phyloP scores from a whole-genome alignment of 176 grass and related monocot species.

The Triticum monococcum region DNA sequence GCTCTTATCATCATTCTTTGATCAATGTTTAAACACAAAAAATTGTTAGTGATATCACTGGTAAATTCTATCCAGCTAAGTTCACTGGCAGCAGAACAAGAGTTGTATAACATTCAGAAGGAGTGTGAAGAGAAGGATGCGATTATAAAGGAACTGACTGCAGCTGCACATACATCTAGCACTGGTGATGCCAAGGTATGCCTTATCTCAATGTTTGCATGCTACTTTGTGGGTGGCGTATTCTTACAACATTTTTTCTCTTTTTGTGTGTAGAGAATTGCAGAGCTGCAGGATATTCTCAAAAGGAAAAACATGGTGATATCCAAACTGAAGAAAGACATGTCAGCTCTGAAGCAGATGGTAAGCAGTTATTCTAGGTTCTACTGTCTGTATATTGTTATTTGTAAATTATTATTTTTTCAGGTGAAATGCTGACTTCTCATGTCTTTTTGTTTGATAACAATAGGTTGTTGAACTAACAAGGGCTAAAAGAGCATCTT shows the following conservation, averaged over 20 bases:
- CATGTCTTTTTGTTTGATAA: slow-evolving; percentile 17
- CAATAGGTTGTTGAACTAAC: slow-evolving; percentile 75
- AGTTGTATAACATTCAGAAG: slow-evolving; percentile 86
- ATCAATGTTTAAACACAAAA: slow-evolving; percentile 19
- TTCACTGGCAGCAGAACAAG: slow-evolving; percentile 64
- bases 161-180: slow-evolving; percentile 48
- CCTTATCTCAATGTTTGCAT: neutral
- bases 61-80: slow-evolving; percentile 50
- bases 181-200: slow-evolving; percentile 60
- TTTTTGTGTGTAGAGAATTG: slow-evolving; percentile 64
- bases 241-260: neutral
- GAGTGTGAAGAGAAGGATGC: slow-evolving; percentile 89
- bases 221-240: neutral
- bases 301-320: slow-evolving; percentile 83
- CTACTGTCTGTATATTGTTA: neutral
- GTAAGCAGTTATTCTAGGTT: slow-evolving; percentile 26
- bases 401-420: neutral
- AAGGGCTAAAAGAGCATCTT: slow-evolving; percentile 63
- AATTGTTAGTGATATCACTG: neutral
- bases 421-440: neutral
- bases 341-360: slow-evolving; percentile 65
- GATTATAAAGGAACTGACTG: slow-evolving; percentile 66
- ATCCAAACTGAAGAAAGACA: slow-evolving; percentile 88
- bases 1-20: neutral
- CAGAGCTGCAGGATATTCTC: slow-evolving; percentile 69